Evolutionary conservation across 2,329 filamentous ascomycete genomes (phyloP).

Genomic region (Macroventuria anomochaeta): DNA sequence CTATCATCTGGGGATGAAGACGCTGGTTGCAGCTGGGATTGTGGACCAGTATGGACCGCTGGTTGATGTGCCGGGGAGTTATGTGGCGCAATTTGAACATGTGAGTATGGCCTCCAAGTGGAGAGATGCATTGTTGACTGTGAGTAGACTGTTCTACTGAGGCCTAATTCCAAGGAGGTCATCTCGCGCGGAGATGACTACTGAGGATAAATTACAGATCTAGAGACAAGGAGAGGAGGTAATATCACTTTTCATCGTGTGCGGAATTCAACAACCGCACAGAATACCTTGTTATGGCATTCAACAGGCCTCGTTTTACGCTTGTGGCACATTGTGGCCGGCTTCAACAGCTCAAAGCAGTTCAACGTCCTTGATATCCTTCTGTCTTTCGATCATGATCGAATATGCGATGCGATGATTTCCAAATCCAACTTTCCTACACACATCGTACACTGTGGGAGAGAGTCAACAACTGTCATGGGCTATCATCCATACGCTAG

Average conservation of each 20-base stretch:
- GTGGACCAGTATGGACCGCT: conserved; percentile 89
- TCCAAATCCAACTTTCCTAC: no score
- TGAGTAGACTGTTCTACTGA: conserved; percentile 41
- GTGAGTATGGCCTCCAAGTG: conserved; percentile 61
- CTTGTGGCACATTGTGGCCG: no score
- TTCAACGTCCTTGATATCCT: no score
- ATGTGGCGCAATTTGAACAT: conserved; percentile 93
- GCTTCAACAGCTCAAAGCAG: neutral
- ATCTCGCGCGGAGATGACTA: conserved; percentile 87
- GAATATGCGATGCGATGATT: no score
- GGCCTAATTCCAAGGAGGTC: conserved; percentile 74
- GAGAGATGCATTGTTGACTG: conserved; percentile 14
- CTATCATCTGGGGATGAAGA: conserved; percentile 88
- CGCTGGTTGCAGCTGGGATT: conserved; percentile 78
- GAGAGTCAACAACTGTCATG: no score
- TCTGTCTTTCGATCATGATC: no score
- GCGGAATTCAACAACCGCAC: no score
- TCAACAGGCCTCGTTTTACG: neutral
- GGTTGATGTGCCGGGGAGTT: conserved; percentile 88
- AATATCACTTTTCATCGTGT: no score
- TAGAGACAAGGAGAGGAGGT: no score
- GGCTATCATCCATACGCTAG: no score
- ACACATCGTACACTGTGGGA: no score
- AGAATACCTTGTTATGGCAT: neutral
- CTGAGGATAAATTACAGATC: conserved; percentile 50